A percentile compares a stretch with the other conserved stretches of the same genome.
Evolutionary conservation across 306 rosid genomes (phyloP).

Genomic region (Prinsepia uniflora): DNA sequence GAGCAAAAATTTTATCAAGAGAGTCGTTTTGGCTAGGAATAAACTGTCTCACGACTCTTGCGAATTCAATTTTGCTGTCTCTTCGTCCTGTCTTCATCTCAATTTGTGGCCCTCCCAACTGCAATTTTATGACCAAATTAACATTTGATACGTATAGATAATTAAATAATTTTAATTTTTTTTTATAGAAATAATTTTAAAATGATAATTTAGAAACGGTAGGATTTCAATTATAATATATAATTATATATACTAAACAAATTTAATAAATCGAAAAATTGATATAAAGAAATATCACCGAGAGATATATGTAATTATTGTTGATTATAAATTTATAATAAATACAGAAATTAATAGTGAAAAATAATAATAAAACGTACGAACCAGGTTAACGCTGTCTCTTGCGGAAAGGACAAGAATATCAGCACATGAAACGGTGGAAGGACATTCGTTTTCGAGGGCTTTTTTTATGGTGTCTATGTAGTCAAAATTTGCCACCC

Average conservation of each 20-base stretch:
- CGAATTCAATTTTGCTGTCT: conserved; percentile 60
- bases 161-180: no score
- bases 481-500: conserved; percentile 85
- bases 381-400: conserved; percentile 65
- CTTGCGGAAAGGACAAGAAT: conserved; percentile 80
- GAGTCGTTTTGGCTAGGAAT: conserved; percentile 79
- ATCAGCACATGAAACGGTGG: conserved; percentile 83
- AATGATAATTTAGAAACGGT: no score
- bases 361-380: no score
- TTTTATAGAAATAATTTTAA: no score
- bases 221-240: no score
- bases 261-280: no score
- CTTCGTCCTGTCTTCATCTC: conserved; percentile 81
- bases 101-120: conserved; percentile 76
- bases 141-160: no score
- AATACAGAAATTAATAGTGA: background rate
- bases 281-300: no score
- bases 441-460: conserved; percentile 61
- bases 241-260: no score
- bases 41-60: conserved; percentile 31
- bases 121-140: background rate
- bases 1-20: conserved; percentile 52
- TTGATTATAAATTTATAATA: no score
- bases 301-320: no score
- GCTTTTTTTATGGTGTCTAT: conserved; percentile 62